Percentiles rank a stretch among this genome's conserved stretches.
These are phyloP conservation scores for Globisporangium middletonii DNA, from an alignment of 352 stramenopile species.

Conservation along the genomic window DNA sequence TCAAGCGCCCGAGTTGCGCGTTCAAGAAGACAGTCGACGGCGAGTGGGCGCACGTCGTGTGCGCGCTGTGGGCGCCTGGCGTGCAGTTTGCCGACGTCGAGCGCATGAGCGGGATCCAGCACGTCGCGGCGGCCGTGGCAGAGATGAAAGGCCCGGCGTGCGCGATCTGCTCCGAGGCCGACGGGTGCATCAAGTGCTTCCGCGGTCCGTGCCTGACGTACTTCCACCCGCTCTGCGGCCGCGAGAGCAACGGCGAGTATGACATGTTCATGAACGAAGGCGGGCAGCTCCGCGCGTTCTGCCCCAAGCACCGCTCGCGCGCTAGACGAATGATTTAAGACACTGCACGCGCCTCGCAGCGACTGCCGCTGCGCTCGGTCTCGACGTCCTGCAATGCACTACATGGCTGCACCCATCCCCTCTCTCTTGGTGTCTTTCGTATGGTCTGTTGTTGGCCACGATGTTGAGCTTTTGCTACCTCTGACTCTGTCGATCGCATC, in stretches of 20 bases:
- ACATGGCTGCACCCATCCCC: neutral
- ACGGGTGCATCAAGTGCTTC: slow-evolving; percentile 85
- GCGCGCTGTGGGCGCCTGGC: slow-evolving; percentile 78
- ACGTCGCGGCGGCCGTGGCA: slow-evolving; percentile 59
- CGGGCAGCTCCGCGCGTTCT: slow-evolving; percentile 77
- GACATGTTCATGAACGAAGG: slow-evolving; percentile 91
- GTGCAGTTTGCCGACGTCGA: slow-evolving; percentile 85
- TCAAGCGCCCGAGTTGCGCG: slow-evolving; percentile 57
- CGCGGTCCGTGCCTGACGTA: slow-evolving; percentile 54
- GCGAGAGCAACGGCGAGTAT: slow-evolving; percentile 68
- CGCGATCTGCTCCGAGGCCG: slow-evolving; percentile 52
- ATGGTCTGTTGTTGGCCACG: no score
- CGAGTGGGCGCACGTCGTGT: slow-evolving; percentile 84
- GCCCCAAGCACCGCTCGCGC: slow-evolving; percentile 60
- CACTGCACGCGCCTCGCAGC: neutral
- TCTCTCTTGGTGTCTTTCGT: no score
- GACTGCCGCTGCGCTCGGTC: neutral
- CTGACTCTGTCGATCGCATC: neutral
- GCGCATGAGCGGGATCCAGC: slow-evolving; percentile 73
- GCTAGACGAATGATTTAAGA: neutral
- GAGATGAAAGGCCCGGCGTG: slow-evolving; percentile 62
- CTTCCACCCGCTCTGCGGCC: slow-evolving; percentile 83
- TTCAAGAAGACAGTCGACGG: slow-evolving; percentile 82
- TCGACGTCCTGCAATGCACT: neutral
- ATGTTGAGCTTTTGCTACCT: neutral